Percentiles rank a stretch among this genome's conserved stretches.
phyloP scores from a whole-genome alignment of 2,329 filamentous ascomycete genomes.

The Fusarium mexicanum region DNA sequence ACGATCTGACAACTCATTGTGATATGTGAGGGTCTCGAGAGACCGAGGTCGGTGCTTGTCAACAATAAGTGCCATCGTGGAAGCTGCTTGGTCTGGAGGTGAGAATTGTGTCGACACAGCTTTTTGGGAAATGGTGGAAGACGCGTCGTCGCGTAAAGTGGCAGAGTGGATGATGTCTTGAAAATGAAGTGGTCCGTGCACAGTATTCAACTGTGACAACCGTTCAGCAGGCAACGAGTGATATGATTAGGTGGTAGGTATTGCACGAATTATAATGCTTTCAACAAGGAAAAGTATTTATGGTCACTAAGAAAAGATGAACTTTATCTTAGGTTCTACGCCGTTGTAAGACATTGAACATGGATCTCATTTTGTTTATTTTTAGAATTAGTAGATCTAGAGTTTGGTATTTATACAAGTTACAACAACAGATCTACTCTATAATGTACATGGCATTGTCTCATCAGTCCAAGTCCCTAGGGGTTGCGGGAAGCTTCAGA shows the following conservation, averaged over 20 bases:
- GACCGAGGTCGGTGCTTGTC: constrained; percentile 79
- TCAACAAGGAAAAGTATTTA: not conserved
- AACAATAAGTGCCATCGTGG: constrained; percentile 73
- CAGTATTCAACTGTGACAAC: not conserved
- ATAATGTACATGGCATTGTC: constrained; percentile 39
- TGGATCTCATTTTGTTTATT: not conserved
- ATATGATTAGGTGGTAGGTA: not conserved
- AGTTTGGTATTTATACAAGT: constrained; percentile 41
- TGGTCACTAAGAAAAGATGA: not conserved
- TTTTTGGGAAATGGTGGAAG: constrained; percentile 40
- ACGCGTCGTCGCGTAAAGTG: constrained; percentile 55
- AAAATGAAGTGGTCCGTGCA: constrained; percentile 38
- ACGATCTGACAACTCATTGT: constrained; percentile 86
- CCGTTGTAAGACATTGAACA: not conserved
- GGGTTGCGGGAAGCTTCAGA: constrained; percentile 47
- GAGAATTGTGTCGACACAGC: constrained; percentile 27
- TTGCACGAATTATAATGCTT: not conserved
- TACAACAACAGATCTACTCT: constrained; percentile 36
- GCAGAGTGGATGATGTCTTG: constrained; percentile 47
- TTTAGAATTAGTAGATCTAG: constrained; percentile 6
- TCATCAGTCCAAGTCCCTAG: constrained; percentile 24
- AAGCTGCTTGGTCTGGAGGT: constrained; percentile 22
- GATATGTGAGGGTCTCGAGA: constrained; percentile 84
- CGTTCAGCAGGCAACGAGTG: constrained; percentile 29
- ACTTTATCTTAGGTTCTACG: not conserved